Base-by-base conservation (phyloP, 257 asterid species). In the Ajuga chamaepitys region DNA sequence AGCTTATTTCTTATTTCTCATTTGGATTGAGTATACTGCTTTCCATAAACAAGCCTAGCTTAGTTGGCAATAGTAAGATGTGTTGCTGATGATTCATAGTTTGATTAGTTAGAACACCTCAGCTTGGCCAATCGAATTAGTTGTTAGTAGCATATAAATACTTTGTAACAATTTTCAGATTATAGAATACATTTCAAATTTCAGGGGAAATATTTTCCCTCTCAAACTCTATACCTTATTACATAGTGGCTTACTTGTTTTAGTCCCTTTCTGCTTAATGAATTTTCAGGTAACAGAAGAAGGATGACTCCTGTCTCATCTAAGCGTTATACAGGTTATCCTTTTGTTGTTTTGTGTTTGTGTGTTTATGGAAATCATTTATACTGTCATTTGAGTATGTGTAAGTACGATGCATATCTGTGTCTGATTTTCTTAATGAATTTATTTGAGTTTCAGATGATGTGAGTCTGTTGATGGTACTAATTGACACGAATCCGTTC, bases 381-480 rank as follows among this genome's bases (percentile, higher is more conserved):
- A 0, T 16, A 21, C 3, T 28, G 30, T 13, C n/a, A 1, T 24
- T 61, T 9, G 26, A 26, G 73, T 45, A 16, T 62, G 50, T 8
- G 2, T 16, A 28, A n/a, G 48, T 16, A 56, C 18, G 70, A 21
- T 64, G 9, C 42, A 28, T 24, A 8, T 37, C 16, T 46, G 13
- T 13, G 22, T 53, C 35, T 56, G 44, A 63, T 1, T 28, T 34
- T 14, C 56, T 22, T 9, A 30, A 0, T 5, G 58, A 30, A 46
- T 16, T 47, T 20, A 30, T 60, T 66, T 72, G 48, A 20, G 45
- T 62, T 25, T 18, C 89, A 92, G 98, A 92, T 69, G 98, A 92
- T 46, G 98, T 87, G 67, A 92, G 95, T 68, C 72, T 89, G 64
- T 59, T 89, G 75, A 77, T 92, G 98, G 97, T 92, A 13, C 66